Conservation (phyloP, 2,329 filamentous ascomycete genomes). For the Ceratocystis diversiconidia region DNA sequence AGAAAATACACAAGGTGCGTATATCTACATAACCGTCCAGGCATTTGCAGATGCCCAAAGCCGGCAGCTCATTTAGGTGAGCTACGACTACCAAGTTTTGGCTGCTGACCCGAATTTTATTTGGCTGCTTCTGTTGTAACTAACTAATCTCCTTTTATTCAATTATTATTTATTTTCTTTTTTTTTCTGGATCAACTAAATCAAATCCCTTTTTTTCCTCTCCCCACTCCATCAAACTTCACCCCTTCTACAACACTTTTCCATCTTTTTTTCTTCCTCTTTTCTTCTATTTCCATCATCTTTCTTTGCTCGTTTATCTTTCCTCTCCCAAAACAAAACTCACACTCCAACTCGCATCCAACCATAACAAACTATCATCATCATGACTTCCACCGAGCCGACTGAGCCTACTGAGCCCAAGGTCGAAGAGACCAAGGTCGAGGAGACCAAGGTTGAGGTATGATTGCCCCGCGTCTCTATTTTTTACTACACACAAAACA, state of each 20-base stretch:
- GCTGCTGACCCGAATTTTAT: neutral
- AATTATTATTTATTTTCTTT: neutral
- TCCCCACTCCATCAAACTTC: neutral
- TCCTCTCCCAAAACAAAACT: neutral
- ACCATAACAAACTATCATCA: slow-evolving; percentile 19
- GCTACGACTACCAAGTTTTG: neutral
- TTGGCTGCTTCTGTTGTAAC: neutral
- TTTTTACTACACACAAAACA: neutral
- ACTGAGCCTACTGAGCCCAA: slow-evolving; percentile 37
- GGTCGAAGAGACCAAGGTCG: slow-evolving; percentile 21
- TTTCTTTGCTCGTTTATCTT: neutral
- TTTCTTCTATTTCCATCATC: neutral
- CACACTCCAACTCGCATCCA: neutral
- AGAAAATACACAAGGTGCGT: neutral
- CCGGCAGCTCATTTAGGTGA: neutral
- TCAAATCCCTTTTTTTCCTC: slow-evolving; percentile 6
- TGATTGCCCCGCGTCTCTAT: slow-evolving; percentile 20
- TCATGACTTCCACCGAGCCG: slow-evolving; percentile 37
- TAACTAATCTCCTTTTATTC: neutral
- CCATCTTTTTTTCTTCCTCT: neutral
- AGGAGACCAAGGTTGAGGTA: slow-evolving; percentile 22
- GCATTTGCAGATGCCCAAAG: neutral
- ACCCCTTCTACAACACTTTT: slow-evolving; percentile 1
- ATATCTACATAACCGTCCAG: neutral
- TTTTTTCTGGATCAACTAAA: neutral